Evolutionary conservation across 352 stramenopile species (phyloP), one percentile per base, ranked within the genome.

Genomic region (Phytophthora lateralis): DNA sequence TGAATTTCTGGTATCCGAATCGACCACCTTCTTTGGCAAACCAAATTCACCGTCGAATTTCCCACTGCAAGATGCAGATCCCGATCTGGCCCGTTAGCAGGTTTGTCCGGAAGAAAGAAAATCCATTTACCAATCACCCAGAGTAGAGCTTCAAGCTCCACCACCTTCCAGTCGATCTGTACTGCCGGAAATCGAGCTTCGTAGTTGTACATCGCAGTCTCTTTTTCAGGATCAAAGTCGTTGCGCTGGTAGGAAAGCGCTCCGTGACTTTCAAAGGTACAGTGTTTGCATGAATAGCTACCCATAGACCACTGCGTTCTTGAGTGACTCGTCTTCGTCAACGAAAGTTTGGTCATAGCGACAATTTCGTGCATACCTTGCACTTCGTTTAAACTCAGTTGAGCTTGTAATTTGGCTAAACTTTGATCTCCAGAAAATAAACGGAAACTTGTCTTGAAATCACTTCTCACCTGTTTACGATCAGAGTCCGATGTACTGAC

Each of bases 51-150:
- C 4, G 37, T 55, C 10, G 39, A 7, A 43, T 56, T 71, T 7
- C 60, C 64, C 32, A 58, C 56, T 27, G 61, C 50, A 45, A 71
- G 34, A 44, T 81, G 52, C 11, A 79, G 48, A 61, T 81, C 55
- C 27, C 60, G 66, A 57, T 73, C 48, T 11, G 53, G 44, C 17
- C 48, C 50, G 12, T 67, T 62, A 6, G 12, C 41, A 18, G 63
- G 8, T 3, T 63, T 72, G 14, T 88, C 66, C 4, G 81, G 83
- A 20, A 91, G 42, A 54, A 93, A 91, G 37, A 88, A 94, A 2
- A 71, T 77, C 85, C 85, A 94, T 44, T 94, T 94, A 7, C 85
- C 85, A 45, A 89, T 39, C 9, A 84, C 41, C 85, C 85, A 94
- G 9, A 70, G 64, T 14, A 94, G 18, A 39, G 71, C 65, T 63